Base-by-base conservation (phyloP, 352 stramenopile genomes). In the Phytophthora multivora region DNA sequence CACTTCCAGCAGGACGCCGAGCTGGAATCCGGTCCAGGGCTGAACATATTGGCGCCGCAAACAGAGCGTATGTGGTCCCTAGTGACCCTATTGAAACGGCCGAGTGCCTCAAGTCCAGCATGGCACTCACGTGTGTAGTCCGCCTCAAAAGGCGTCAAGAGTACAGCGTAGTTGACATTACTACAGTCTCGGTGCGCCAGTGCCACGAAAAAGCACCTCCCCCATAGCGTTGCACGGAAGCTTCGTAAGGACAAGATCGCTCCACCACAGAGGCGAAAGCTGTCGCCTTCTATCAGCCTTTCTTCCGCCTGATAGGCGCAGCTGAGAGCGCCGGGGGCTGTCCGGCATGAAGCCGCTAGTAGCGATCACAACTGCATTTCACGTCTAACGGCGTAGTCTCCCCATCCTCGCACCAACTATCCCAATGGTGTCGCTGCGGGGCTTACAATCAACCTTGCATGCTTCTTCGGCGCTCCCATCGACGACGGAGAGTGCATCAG, bases 321-420 rank as follows among this genome's bases (percentile, higher is more conserved):
- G 55, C 45, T 52, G 59, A 38, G 13, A 41, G 2, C 33, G 13
- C 13, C 23, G n/a, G 46, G 19, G 46, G 30, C 60, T 49, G 28
- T 55, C 47, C 42, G 49, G 47, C 33, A 30, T 64, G 28, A 10
- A 33, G 28, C 28, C 28, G 28, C 28, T 33, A 33, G 25, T 41
- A 30, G 28, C 41, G 12, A 48, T 42, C 64, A 75, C 59, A 79
- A 68, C 38, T 60, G 8, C 43, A 77, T 72, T 73, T 75, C 59
- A 79, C 71, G 67, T 79, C 71, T 77, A 75, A 67, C 71, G 60
- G 62, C 71, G 67, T 75, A 75, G 61, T 68, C 57, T 42, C 51
- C 53, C 56, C 25, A 30, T 55, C 40, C 39, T 59, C 43, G 25
- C 52, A 69, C 21, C 40, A 59, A 35, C 53, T 42, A 49, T 61